phyloP scores from a whole-genome alignment of 2,329 filamentous ascomycete genomes.

The Huntiella bhutanensis region DNA sequence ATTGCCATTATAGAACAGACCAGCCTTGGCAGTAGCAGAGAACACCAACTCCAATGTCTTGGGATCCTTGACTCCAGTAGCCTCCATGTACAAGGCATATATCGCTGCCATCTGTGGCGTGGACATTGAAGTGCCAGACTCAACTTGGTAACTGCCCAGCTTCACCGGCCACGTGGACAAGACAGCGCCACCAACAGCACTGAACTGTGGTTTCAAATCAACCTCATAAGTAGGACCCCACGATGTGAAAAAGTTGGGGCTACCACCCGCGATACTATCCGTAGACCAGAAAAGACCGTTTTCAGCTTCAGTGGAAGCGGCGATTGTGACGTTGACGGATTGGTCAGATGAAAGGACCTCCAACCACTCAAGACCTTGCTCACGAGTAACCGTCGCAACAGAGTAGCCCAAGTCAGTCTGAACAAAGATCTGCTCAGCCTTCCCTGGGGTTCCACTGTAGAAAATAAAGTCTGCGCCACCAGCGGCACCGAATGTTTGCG shows the following conservation, averaged over 20 bases:
- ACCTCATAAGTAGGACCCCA: constrained; percentile 13
- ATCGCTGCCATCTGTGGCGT: constrained; percentile 11
- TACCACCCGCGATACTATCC: constrained; percentile 20
- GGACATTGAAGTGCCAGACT: constrained; percentile 13
- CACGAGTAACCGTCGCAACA: neutral
- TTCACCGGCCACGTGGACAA: constrained; percentile 12
- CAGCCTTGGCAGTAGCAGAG: constrained; percentile 24
- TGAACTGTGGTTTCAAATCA: constrained; percentile 13
- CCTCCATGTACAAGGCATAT: constrained; percentile 18
- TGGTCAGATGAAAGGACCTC: neutral
- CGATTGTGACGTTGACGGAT: neutral
- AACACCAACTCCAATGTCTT: constrained; percentile 24
- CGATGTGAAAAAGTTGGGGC: constrained; percentile 14
- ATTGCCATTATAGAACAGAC: constrained; percentile 20
- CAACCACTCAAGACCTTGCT: neutral
- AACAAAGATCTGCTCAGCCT: neutral
- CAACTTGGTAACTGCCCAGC: constrained; percentile 10
- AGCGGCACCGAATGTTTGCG: neutral
- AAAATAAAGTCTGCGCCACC: neutral
- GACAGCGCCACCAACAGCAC: constrained; percentile 13
- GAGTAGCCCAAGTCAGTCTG: neutral
- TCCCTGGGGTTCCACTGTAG: neutral
- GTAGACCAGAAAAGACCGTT: constrained; percentile 24
- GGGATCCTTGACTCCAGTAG: constrained; percentile 25
- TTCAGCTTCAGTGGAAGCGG: constrained; percentile 11